Evolutionary conservation across 169 alveolate species (phyloP).

Genomic region (Eimeria acervulina): DNA sequence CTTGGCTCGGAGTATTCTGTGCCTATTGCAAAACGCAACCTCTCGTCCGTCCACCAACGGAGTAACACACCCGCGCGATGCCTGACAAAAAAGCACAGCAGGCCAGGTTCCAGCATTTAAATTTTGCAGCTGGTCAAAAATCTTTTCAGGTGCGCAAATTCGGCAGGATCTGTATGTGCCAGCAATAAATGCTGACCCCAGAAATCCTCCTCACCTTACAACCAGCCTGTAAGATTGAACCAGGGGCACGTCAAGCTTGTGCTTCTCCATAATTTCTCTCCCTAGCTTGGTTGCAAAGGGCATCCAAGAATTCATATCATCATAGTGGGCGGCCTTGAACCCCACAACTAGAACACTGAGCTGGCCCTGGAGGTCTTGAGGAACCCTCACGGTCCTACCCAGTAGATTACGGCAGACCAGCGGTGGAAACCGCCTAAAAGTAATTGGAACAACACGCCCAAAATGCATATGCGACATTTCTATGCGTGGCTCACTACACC

Average conservation of each 20-base stretch:
- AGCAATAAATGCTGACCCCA: background rate
- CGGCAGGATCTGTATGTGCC: background rate
- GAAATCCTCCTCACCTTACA: slow-evolving; percentile 25
- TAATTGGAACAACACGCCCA: slow-evolving; percentile 79
- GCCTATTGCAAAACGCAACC: slow-evolving; percentile 68
- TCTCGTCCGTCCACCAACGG: slow-evolving; percentile 80
- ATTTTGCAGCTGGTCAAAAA: background rate
- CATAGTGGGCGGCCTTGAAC: slow-evolving; percentile 76
- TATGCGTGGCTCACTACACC: background rate
- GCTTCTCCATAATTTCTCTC: slow-evolving; percentile 21
- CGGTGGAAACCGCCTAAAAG: slow-evolving; percentile 74
- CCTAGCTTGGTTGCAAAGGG: slow-evolving; percentile 54
- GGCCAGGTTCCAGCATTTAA: background rate
- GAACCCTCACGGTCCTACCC: slow-evolving; percentile 69
- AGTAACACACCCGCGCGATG: slow-evolving; percentile 49
- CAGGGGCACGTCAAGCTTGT: slow-evolving; percentile 23
- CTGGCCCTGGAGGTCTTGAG: slow-evolving; percentile 78
- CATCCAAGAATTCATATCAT: slow-evolving; percentile 74
- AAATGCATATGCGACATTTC: slow-evolving; percentile 77
- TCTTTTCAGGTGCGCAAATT: background rate
- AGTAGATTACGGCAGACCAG: slow-evolving; percentile 54
- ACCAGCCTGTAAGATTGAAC: slow-evolving; percentile 48
- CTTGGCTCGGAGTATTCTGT: slow-evolving; percentile 1
- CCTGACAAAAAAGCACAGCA: slow-evolving; percentile 27
- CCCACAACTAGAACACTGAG: slow-evolving; percentile 78